These are phyloP conservation scores for Mortierella sp. DNA, from an alignment of 371 early-diverging fungal genomes.

Conservation along the genomic window DNA sequence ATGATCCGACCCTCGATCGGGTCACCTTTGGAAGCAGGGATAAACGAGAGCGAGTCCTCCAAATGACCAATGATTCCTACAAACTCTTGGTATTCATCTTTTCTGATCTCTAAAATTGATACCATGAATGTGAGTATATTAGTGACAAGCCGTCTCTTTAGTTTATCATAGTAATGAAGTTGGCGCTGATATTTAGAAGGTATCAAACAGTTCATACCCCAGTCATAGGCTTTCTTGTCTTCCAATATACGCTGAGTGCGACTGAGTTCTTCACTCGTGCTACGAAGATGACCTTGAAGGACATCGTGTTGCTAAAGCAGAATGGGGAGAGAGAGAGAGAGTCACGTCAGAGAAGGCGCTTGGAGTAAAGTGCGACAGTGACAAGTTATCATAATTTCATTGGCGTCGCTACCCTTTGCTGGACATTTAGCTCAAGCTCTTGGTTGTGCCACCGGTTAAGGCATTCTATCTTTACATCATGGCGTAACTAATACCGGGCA, in stretches of 20 bases:
- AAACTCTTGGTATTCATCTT: constrained; percentile 12
- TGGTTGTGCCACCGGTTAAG: not conserved
- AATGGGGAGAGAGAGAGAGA: not conserved
- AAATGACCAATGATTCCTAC: constrained; percentile 21
- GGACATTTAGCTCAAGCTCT: not conserved
- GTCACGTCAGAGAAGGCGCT: not conserved
- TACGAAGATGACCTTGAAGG: not conserved
- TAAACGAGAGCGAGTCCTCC: constrained; percentile 16
- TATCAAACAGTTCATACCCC: not conserved
- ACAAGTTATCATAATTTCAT: not conserved
- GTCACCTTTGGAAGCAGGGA: not conserved
- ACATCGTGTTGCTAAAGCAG: not conserved
- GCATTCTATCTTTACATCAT: not conserved
- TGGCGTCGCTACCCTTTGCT: not conserved
- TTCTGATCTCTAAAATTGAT: not conserved
- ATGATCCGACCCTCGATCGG: constrained; percentile 10
- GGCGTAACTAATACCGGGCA: not conserved
- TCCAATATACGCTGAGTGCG: not conserved
- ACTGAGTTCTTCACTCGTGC: not conserved
- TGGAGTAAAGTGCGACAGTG: not conserved
- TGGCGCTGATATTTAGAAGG: not conserved
- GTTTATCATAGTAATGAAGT: not conserved
- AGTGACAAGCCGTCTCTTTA: not conserved
- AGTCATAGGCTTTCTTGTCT: not conserved
- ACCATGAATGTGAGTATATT: not conserved